Conservation (phyloP, 2,329 filamentous ascomycete species). For the Fusarium haematococcum region DNA sequence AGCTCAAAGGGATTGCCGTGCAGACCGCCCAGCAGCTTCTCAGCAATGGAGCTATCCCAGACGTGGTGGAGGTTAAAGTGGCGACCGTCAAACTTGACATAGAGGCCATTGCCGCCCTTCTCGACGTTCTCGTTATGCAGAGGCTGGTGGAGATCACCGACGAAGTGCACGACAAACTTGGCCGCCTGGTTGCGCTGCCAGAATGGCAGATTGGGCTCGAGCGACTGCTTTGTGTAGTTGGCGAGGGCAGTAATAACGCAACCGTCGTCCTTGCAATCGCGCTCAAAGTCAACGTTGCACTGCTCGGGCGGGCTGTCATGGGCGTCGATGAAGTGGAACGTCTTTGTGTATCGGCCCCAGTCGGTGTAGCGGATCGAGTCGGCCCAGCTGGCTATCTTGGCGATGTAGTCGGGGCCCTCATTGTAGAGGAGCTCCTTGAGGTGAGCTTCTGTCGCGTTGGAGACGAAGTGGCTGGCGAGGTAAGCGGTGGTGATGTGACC, state of each 20-base stretch:
- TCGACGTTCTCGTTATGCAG: conserved; percentile 74
- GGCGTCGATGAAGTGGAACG: conserved; percentile 78
- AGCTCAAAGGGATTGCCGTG: conserved; percentile 61
- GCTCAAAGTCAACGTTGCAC: conserved; percentile 68
- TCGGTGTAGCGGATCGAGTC: conserved; percentile 74
- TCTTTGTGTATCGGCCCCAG: conserved; percentile 70
- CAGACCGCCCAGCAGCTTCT: conserved; percentile 70
- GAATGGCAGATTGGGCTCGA: conserved; percentile 58
- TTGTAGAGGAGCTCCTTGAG: conserved; percentile 69
- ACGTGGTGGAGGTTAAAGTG: conserved; percentile 76
- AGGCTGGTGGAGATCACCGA: conserved; percentile 78
- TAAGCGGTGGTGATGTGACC: conserved; percentile 76
- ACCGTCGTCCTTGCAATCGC: conserved; percentile 72
- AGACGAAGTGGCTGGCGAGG: conserved; percentile 70
- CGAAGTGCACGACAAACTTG: conserved; percentile 76
- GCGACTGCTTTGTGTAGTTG: conserved; percentile 69
- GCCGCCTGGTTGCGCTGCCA: conserved; percentile 68
- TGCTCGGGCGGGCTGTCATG: conserved; percentile 69
- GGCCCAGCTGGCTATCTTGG: conserved; percentile 74
- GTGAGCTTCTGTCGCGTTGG: conserved; percentile 65
- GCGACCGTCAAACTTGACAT: conserved; percentile 69
- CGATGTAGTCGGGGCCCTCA: conserved; percentile 68
- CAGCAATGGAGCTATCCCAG: conserved; percentile 78
- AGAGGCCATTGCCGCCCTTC: conserved; percentile 76
- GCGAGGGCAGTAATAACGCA: conserved; percentile 71